Conservation (phyloP, 441 rosid species). For the Gossypium gossypioides region DNA sequence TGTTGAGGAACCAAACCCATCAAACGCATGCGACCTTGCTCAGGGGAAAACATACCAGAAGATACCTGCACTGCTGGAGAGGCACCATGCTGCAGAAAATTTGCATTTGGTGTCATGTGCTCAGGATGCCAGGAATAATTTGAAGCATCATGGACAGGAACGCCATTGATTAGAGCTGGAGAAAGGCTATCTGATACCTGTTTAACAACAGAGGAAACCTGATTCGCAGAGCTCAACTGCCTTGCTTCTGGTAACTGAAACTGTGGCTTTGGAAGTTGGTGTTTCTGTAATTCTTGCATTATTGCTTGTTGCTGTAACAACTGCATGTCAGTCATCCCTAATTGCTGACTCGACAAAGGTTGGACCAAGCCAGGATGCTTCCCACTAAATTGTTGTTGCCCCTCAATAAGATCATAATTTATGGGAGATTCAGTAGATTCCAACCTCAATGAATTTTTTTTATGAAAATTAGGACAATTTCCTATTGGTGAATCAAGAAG, state of each 20-base stretch:
- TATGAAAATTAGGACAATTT: slow-evolving; percentile 40
- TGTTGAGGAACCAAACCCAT: slow-evolving; percentile 50
- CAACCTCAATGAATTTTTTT: slow-evolving; percentile 35
- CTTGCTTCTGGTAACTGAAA: slow-evolving; percentile 42
- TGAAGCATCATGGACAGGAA: slow-evolving; percentile 55
- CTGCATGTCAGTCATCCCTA: slow-evolving; percentile 64
- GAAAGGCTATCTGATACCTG: slow-evolving; percentile 37
- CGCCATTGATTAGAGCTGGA: slow-evolving; percentile 42
- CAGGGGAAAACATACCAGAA: slow-evolving; percentile 44
- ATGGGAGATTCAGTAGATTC: slow-evolving; percentile 62
- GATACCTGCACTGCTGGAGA: slow-evolving; percentile 47
- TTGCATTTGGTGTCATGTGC: slow-evolving; percentile 38
- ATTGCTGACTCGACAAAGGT: slow-evolving; percentile 53
- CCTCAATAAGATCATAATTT: slow-evolving; percentile 59
- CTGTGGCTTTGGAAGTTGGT: slow-evolving; percentile 49
- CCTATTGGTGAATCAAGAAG: slow-evolving; percentile 33
- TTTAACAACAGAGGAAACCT: slow-evolving; percentile 36
- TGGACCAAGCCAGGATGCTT: slow-evolving; percentile 55
- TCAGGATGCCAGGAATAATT: slow-evolving; percentile 54
- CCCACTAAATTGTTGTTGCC: slow-evolving; percentile 46
- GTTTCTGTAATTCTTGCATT: slow-evolving; percentile 65
- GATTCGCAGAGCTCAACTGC: slow-evolving; percentile 40
- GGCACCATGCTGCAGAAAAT: slow-evolving; percentile 45
- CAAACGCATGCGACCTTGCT: slow-evolving; percentile 40
- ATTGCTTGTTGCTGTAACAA: slow-evolving; percentile 56